These are phyloP conservation scores for Pyropia haitanensis DNA, from an alignment of 23 red algal genomes.

Conservation along the genomic window DNA sequence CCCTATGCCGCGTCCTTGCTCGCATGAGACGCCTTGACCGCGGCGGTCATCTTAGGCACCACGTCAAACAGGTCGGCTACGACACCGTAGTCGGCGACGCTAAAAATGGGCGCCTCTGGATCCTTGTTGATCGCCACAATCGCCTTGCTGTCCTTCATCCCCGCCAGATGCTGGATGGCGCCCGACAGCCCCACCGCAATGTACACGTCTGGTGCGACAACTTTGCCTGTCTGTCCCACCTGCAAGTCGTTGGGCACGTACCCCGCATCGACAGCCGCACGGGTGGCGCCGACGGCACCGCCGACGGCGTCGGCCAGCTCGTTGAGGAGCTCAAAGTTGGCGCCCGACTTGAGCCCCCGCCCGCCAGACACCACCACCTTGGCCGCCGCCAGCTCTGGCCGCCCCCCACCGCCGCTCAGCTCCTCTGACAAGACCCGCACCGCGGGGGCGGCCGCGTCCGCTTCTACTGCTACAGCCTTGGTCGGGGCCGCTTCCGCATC, in stretches of 20 bases:
- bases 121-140: constrained; percentile 99
- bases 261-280: constrained; percentile 88
- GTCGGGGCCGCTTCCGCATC: neutral
- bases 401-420: constrained; percentile 12
- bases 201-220: constrained; percentile 91
- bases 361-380: constrained; percentile 80
- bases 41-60: constrained; percentile 53
- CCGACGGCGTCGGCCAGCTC: constrained; percentile 68
- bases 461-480: constrained; percentile 15
- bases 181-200: constrained; percentile 84
- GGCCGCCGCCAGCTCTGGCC: constrained; percentile 68
- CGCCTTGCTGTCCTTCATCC: constrained; percentile 93
- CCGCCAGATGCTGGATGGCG: constrained; percentile 95
- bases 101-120: constrained; percentile 92
- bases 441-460: neutral
- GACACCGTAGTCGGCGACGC: constrained; percentile 89
- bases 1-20: no score
- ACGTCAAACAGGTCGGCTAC: constrained; percentile 94
- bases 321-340: constrained; percentile 77
- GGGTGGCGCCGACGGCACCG: constrained; percentile 84
- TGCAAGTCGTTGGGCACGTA: constrained; percentile 94
- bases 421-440: constrained; percentile 41
- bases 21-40: constrained; percentile 23
- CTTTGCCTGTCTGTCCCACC: constrained; percentile 93
- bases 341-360: constrained; percentile 67